These are phyloP conservation scores for Candida odintsovae DNA, from an alignment of 805 yeast genomes.

Conservation along the genomic window DNA sequence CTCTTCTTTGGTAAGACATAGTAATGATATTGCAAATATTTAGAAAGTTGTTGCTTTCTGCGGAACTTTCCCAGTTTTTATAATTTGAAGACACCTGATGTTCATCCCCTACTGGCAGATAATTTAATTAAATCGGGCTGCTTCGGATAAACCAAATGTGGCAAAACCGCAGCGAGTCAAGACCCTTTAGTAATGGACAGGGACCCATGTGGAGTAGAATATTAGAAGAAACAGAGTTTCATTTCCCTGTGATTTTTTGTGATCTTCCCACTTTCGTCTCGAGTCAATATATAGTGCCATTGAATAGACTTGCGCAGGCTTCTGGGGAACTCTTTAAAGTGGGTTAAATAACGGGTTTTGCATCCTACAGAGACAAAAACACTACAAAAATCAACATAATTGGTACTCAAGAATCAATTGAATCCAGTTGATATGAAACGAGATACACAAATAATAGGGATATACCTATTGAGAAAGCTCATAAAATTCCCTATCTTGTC, in stretches of 20 bases:
- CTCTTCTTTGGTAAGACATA: conserved; percentile 10
- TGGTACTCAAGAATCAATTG: background rate
- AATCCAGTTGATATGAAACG: background rate
- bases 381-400: background rate
- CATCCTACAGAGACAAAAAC: too few relatives aligned
- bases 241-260: too few relatives aligned
- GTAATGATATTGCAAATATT: too few relatives aligned
- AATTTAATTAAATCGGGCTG: background rate
- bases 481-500: background rate
- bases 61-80: background rate
- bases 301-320: background rate
- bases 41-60: background rate
- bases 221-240: too few relatives aligned
- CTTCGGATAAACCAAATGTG: background rate
- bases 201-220: too few relatives aligned
- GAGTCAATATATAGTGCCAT: too few relatives aligned
- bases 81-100: background rate
- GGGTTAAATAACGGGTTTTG: background rate
- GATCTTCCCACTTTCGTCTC: too few relatives aligned
- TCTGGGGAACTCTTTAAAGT: background rate
- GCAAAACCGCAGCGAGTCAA: too few relatives aligned
- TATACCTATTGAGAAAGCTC: background rate
- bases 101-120: background rate
- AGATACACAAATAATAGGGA: background rate
- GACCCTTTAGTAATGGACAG: too few relatives aligned